Evolutionary conservation across 2,329 filamentous ascomycete species (phyloP).

Genomic region (Bipolaris bicolor): DNA sequence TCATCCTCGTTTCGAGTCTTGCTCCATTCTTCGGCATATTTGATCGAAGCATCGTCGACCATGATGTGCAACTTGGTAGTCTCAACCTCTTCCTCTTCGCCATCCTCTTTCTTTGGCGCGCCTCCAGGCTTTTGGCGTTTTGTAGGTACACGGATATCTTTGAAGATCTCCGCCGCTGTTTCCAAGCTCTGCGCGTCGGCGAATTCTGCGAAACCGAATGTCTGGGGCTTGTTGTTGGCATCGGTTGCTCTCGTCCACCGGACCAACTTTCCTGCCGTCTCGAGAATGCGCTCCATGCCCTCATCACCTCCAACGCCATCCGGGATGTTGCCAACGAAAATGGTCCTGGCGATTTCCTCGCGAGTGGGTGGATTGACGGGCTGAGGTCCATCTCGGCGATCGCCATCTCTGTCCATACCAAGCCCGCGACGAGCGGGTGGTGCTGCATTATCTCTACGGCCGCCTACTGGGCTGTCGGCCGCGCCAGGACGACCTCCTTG

Average conservation of each 20-base stretch:
- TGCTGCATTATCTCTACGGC: constrained; percentile 56
- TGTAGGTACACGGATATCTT: constrained; percentile 79
- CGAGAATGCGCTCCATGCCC: constrained; percentile 77
- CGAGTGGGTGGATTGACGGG: constrained; percentile 79
- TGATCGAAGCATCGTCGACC: constrained; percentile 81
- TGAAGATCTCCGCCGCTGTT: constrained; percentile 82
- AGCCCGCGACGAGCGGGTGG: constrained; percentile 56
- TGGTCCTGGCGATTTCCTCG: constrained; percentile 89
- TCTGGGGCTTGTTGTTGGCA: constrained; percentile 79
- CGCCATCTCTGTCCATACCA: constrained; percentile 65
- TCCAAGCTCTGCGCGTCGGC: constrained; percentile 88
- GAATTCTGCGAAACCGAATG: constrained; percentile 95
- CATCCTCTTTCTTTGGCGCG: constrained; percentile 48
- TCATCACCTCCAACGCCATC: constrained; percentile 78
- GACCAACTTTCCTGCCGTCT: constrained; percentile 76
- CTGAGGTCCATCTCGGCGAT: constrained; percentile 69
- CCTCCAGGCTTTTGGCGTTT: constrained; percentile 70
- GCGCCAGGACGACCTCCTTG: constrained; percentile 66
- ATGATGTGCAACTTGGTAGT: constrained; percentile 72
- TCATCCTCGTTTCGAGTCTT: constrained; percentile 69
- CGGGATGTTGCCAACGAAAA: constrained; percentile 87
- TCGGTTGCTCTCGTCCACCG: constrained; percentile 83
- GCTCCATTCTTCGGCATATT: constrained; percentile 84
- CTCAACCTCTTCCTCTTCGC: constrained; percentile 58
- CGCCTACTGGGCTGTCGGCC: constrained; percentile 51